Conservation (phyloP, 176 grass and related monocot genomes). For the Avena insularis region DNA sequence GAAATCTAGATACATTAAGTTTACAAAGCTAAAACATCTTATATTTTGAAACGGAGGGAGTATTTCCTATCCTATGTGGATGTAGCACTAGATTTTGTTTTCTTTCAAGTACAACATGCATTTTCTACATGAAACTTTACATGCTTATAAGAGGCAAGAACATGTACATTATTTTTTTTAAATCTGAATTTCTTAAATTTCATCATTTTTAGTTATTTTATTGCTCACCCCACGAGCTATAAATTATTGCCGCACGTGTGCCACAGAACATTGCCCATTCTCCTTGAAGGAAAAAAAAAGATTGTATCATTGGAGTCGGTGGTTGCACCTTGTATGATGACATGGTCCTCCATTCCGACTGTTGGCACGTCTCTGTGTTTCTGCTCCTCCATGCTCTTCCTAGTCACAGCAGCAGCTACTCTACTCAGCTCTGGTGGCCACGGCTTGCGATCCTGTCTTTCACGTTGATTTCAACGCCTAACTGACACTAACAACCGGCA, state of each 20-base stretch:
- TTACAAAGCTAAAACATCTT: too few relatives aligned
- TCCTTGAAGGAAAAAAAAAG: neutral
- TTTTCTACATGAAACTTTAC: too few relatives aligned
- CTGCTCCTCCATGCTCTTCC: neutral
- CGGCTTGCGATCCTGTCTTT: neutral
- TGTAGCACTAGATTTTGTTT: too few relatives aligned
- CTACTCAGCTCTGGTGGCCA: constrained; percentile 3
- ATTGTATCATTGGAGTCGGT: constrained; percentile 25
- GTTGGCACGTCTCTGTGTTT: constrained; percentile 44
- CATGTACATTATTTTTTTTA: neutral
- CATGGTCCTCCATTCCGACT: constrained; percentile 24
- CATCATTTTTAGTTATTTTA: too few relatives aligned
- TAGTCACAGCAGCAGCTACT: constrained; percentile 2
- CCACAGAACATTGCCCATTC: neutral
- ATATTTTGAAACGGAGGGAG: too few relatives aligned
- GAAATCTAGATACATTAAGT: too few relatives aligned
- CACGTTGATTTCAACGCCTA: constrained; percentile 32
- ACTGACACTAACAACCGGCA: constrained; percentile 34
- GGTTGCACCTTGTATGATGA: constrained; percentile 26
- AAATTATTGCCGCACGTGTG: neutral
- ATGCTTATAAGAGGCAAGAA: neutral
- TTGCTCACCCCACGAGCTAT: too few relatives aligned
- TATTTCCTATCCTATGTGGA: too few relatives aligned
- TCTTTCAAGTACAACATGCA: too few relatives aligned
- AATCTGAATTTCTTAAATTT: too few relatives aligned